Evolutionary conservation across 148 eudicot species (phyloP), one percentile per base, ranked within the genome.

Genomic region (Camellia japonica): DNA sequence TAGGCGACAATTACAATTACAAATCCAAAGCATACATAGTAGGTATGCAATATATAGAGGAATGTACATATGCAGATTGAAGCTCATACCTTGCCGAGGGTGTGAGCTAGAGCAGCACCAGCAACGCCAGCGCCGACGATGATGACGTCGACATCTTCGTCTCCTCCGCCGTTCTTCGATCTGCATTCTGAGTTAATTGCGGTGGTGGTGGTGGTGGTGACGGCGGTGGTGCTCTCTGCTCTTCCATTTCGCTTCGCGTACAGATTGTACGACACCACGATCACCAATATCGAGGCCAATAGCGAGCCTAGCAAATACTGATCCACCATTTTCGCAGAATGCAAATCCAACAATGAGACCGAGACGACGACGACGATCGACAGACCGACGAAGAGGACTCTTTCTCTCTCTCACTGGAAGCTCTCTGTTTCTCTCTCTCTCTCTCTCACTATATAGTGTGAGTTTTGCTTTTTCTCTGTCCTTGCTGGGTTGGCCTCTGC

Each of bases 81-180:
- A n/a, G 60, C 15, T 49, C 3, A 38, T 73, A 88, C 93, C 95
- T 88, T 90, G 80, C 93, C 95, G 19, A 92, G 91, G 20, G 95
- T 92, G 73, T 92, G 86, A 80, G 93, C 95, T n/a, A 91, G 90
- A 16, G 91, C 95, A 38, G 95, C 91, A 61, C 95, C 95, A 16
- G 95, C 95, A 23, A 91, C 94, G 19, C 94, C 94, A 71, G 94
- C 94, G 7, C 94, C 94, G 47, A 91, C 94, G 16, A 91, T 78
- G 68, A 91, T 87, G 76, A 91, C 85, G 76, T 90, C 92, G 66
- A 86, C 68, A 7, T 56, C 38, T 1, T 30, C 84, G 69, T 5
- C 83, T 47, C 52, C 71, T 5, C 13, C 82, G 44, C 73, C 81
- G 59, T 71, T 47, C 71, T 13, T 77, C 52, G 88, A 86, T 80